Conservation (phyloP, 768 basidiomycete genomes). For the Psilocybe tampanensis region DNA sequence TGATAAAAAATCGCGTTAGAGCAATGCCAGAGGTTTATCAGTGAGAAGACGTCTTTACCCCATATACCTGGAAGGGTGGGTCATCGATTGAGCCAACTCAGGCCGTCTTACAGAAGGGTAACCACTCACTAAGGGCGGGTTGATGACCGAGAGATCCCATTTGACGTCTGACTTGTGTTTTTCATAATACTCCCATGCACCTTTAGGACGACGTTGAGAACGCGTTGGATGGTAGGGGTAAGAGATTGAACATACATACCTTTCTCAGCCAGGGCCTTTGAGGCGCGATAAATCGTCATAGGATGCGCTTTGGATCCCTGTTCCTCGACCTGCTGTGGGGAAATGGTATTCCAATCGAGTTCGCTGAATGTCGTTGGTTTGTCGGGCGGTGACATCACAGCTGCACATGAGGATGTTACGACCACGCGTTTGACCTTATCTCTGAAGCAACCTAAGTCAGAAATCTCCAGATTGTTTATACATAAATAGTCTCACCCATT, state of each 20-base stretch:
- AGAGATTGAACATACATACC: constrained; percentile 29
- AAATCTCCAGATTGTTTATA: background rate
- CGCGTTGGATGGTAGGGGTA: background rate
- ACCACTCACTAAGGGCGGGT: constrained; percentile 41
- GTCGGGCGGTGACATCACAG: constrained; percentile 35
- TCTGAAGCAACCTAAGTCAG: constrained; percentile 20
- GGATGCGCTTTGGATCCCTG: constrained; percentile 41
- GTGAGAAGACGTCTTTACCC: constrained; percentile 3
- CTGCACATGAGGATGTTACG: constrained; percentile 63
- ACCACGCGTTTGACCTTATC: constrained; percentile 65
- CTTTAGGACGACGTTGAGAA: constrained; percentile 20
- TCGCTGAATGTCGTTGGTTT: constrained; percentile 43
- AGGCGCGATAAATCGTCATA: constrained; percentile 49
- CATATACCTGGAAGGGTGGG: constrained; percentile 1
- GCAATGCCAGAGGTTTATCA: background rate
- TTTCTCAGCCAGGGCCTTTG: constrained; percentile 68
- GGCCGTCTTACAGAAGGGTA: background rate
- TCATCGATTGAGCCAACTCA: background rate
- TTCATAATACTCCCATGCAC: constrained; percentile 43
- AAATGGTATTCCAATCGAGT: constrained; percentile 65
- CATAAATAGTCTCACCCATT: constrained; percentile 39
- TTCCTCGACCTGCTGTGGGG: constrained; percentile 43
- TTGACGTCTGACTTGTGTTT: constrained; percentile 41
- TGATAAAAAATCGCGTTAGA: constrained; percentile 11
- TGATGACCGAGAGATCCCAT: constrained; percentile 55